These are phyloP conservation scores for Obba rivulosa DNA, from an alignment of 768 basidiomycete genomes.

Conservation along the genomic window DNA sequence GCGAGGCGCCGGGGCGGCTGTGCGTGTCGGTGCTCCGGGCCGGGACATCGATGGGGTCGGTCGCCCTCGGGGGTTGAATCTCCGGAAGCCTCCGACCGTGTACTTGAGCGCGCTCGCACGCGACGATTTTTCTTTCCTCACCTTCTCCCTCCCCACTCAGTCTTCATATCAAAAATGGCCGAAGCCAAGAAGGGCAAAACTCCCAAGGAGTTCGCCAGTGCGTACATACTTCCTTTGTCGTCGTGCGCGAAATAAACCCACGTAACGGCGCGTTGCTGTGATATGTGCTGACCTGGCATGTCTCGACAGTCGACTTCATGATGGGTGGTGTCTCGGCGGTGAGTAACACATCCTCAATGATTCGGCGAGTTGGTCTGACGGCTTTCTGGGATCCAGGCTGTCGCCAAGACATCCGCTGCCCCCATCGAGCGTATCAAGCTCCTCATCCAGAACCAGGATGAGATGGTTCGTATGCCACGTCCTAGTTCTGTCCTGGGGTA, in stretches of 20 bases:
- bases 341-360: conserved; percentile 25
- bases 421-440: conserved; percentile 99
- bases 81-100: conserved; percentile 18
- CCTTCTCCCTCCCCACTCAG: conserved; percentile 48
- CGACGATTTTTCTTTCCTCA: conserved; percentile 32
- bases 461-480: conserved; percentile 68
- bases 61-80: conserved; percentile 9
- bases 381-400: conserved; percentile 54
- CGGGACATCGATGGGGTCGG: conserved; percentile 6
- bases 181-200: conserved; percentile 81
- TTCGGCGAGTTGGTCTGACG: conserved; percentile 12
- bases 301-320: conserved; percentile 74
- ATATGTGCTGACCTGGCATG: conserved; percentile 29
- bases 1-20: no score
- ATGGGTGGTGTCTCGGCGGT: conserved; percentile 96
- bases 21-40: not conserved
- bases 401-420: conserved; percentile 98
- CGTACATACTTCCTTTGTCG: conserved; percentile 24
- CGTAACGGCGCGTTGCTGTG: not conserved
- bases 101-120: conserved; percentile 20
- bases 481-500: not conserved
- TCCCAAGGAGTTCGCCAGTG: conserved; percentile 87
- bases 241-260: no score
- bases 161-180: conserved; percentile 61
- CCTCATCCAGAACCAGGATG: conserved; percentile 98